Percentiles rank a stretch among this genome's conserved stretches.
Evolutionary conservation across 495 filamentous ascomycete species (phyloP).

Genomic region (Hypomontagnella monticulosa): DNA sequence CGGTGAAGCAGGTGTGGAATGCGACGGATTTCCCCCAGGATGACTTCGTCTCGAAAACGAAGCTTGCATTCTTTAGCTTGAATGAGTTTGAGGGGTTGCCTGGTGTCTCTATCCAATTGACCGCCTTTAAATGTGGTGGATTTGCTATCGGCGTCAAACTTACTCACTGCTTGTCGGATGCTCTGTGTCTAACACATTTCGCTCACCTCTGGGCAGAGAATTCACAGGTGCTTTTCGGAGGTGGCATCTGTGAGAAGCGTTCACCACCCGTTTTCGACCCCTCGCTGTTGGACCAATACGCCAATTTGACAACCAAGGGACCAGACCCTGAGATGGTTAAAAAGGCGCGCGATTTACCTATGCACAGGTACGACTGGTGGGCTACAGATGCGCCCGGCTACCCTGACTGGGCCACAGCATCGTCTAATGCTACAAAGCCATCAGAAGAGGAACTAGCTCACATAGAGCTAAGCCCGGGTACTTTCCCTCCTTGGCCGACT

Average conservation of each 20-base stretch:
- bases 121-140: slow-evolving; percentile 52
- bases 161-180: slow-evolving; percentile 61
- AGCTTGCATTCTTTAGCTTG: slow-evolving; percentile 39
- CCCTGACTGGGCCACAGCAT: slow-evolving; percentile 42
- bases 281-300: slow-evolving; percentile 42
- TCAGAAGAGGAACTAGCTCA: slow-evolving; percentile 28
- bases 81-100: slow-evolving; percentile 44
- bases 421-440: slow-evolving; percentile 31
- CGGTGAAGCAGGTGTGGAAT: slow-evolving; percentile 43
- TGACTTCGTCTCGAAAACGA: slow-evolving; percentile 26
- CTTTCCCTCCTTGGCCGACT: slow-evolving; percentile 49
- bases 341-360: slow-evolving; percentile 43
- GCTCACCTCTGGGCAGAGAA: slow-evolving; percentile 54
- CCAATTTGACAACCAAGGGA: slow-evolving; percentile 35
- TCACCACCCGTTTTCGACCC: slow-evolving; percentile 47
- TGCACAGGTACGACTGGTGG: slow-evolving; percentile 53
- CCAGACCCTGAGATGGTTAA: slow-evolving; percentile 42
- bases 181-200: slow-evolving; percentile 57
- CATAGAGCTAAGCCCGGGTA: slow-evolving; percentile 37
- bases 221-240: slow-evolving; percentile 25
- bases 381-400: slow-evolving; percentile 33
- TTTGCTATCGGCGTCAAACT: slow-evolving; percentile 54
- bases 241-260: not conserved
- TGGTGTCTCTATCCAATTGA: slow-evolving; percentile 52
- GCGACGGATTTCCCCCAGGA: slow-evolving; percentile 37